Base-by-base conservation (phyloP, 768 basidiomycete species). In the Suillus discolor region DNA sequence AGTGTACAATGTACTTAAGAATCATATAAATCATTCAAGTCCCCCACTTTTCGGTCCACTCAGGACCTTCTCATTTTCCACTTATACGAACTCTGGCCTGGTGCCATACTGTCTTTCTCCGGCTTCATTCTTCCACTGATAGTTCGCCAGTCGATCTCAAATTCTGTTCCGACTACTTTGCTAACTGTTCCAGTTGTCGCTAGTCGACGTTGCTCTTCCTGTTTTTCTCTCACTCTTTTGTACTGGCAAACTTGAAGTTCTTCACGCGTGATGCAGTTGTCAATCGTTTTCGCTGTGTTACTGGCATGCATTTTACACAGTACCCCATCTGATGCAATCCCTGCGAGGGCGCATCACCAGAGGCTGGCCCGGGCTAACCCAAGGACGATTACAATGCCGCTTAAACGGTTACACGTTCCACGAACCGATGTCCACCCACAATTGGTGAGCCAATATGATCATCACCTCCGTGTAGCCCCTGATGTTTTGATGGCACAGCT, bases 241-340 rank as follows among this genome's bases (percentile, higher is more conserved):
- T 16, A 49, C 31, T 57, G 23, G 23, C 34, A 39, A 47, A 8
- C 36, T 38, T 38, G 15, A 31, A 23, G 38, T 38, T 15, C 9
- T 63, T 62, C 47, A 20, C 55, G 76, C 69, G 39, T 39, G 16
- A 91, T 92, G 90, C 84, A 85, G 69, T 78, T 90, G 72, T 78
- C 78, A 54, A 70, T 83, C 70, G 77, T 80, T 49, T 81, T 90
- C 69, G 77, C 82, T 65, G 66, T 84, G 67, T 80, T 91, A 69
- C 79, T 87, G 66, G 81, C 83, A 68, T 84, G 81, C 75, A 68
- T 90, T 65, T 71, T 87, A 55, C 68, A 83, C 60, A 77, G 80
- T 64, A 71, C 82, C 44, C 79, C 79, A 62, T 75, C 72, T 64
- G 42, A 65, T 8, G 69, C 74, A 38, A 62, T 75, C 39, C 77